Conservation (phyloP, 257 asterid species). For the Capsicum chinense region DNA sequence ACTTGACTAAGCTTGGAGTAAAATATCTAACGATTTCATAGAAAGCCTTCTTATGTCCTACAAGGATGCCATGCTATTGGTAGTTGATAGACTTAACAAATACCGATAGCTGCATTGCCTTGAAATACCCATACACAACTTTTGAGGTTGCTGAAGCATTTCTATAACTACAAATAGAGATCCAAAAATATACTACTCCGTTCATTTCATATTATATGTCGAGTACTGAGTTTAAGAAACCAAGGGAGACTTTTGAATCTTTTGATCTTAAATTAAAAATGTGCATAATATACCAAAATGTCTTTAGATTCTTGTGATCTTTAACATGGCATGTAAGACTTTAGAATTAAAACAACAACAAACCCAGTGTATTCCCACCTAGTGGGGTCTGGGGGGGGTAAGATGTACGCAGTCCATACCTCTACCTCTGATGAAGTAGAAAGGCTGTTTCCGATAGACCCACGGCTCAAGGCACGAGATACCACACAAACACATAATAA, state of each 20-base stretch:
- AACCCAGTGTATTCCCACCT: no score
- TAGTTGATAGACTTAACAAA: not conserved
- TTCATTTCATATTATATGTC: not conserved
- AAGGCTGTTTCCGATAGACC: no score
- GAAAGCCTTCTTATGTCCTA: not conserved
- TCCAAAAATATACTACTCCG: not conserved
- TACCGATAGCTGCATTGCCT: not conserved
- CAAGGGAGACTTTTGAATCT: not conserved
- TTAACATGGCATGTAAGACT: not conserved
- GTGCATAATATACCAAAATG: no score
- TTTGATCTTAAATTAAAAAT: not conserved
- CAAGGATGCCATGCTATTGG: not conserved
- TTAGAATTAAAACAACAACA: not conserved
- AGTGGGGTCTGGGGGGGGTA: no score
- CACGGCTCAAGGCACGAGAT: no score
- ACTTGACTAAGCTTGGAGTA: constrained; percentile 8
- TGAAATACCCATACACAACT: not conserved
- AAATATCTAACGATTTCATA: not conserved
- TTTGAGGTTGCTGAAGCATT: not conserved
- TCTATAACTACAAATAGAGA: not conserved
- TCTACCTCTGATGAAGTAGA: no score
- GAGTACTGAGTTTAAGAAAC: not conserved
- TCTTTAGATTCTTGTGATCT: not conserved
- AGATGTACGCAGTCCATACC: no score
- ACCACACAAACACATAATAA: no score